Evolutionary conservation across 768 basidiomycete genomes (phyloP), one percentile per base, ranked within the genome.

Genomic region (Boletus sp.): DNA sequence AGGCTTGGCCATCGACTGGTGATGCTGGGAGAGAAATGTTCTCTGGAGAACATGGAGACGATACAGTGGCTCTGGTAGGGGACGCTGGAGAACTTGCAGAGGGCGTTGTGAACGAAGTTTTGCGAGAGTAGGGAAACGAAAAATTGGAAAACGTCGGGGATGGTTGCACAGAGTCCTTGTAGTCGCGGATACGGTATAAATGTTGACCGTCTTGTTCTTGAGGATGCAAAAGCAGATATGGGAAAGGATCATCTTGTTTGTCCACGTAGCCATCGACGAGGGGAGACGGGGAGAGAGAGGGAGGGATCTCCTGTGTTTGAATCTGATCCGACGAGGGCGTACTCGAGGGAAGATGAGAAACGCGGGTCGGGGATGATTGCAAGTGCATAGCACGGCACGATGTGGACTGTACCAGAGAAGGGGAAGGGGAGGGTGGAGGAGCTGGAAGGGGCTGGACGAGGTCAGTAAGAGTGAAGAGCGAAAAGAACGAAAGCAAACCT

Each of bases 301-400:
- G 70, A n/a, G 59, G 49, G 2, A 63, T 44, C 12, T 71, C 71
- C 29, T 63, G 69, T 0, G 67, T 59, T 2, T 62, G 58, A 40
- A 62, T 65, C 29, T 67, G 69, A 11, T 71, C 69, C 0, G 71
- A 73, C 3, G 71, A 69, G 54, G 69, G 62, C 7, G 61, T 73
- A 37, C 67, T 71, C 0, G 71, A 73, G 11, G 69, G 67, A 1
- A 72, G 65, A 54, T 67, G 67, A 3, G 70, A 73, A 1, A 73
- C 67, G 39, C 67, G 54, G 24, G 52, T 65, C 0, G 69, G 69
- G 0, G 69, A 72, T 0, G 71, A 72, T 10, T 63, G 65, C 0
- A 67, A 71, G 11, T 67, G 65, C 44, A 69, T 29, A 3, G 30
- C 46, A 9, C 65, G 67, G 4, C 63, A 64, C 1, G 69, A 68